Conservation (phyloP, 2,329 filamentous ascomycete genomes). For the Alternaria infectoria region DNA sequence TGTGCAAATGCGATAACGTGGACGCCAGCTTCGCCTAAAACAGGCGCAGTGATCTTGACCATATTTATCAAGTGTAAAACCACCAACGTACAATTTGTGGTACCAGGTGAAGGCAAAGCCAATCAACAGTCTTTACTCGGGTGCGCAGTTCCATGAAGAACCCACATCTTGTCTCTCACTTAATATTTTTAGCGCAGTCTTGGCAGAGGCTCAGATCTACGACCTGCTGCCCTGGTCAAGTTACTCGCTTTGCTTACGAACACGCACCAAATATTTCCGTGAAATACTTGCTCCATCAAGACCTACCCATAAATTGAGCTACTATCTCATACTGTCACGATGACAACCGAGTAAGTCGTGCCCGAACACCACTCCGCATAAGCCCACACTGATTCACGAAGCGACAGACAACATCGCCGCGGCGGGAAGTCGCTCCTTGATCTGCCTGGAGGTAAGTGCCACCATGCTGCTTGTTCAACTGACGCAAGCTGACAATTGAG, state of each 20-base stretch:
- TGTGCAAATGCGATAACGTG: neutral
- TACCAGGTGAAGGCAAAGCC: neutral
- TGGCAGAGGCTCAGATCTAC: neutral
- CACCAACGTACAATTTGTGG: neutral
- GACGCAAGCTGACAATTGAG: neutral
- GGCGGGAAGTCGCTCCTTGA: neutral
- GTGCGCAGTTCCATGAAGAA: neutral
- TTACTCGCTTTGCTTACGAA: neutral
- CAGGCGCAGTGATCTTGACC: neutral
- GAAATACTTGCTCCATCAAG: neutral
- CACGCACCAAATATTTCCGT: neutral
- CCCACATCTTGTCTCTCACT: neutral
- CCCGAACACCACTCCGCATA: neutral
- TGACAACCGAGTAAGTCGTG: neutral
- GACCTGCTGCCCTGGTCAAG: neutral
- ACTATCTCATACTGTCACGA: neutral
- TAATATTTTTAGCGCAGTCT: neutral
- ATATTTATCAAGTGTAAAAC: fast-evolving
- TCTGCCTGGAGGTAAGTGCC: neutral
- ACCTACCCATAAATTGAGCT: neutral
- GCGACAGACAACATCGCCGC: neutral
- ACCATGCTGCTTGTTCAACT: neutral
- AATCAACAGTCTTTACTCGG: neutral
- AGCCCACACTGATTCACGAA: neutral
- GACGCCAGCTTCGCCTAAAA: neutral